phyloP scores from a whole-genome alignment of 345 rosid genomes.

The Linum lewisii region DNA sequence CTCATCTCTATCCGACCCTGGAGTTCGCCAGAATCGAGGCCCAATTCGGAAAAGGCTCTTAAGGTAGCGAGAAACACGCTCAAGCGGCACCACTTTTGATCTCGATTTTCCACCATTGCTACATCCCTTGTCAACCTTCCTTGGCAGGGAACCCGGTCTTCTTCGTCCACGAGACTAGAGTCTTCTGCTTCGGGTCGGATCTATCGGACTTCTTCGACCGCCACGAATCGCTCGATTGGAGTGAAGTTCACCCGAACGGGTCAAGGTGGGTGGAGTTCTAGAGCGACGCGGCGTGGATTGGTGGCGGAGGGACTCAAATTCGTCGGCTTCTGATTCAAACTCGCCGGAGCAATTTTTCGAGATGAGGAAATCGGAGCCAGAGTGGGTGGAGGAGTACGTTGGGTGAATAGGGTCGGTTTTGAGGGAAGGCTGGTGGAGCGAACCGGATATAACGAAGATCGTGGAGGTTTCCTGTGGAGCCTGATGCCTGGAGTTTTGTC shows the following conservation, averaged over 20 bases:
- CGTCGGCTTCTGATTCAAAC: conserved; percentile 37
- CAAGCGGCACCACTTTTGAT: conserved; percentile 79
- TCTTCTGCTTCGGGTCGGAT: conserved; percentile 91
- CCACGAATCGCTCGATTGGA: conserved; percentile 37
- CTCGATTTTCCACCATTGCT: conserved; percentile 86
- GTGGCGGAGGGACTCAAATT: conserved; percentile 59
- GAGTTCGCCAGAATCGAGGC: too few relatives aligned
- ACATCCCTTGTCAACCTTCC: conserved; percentile 80
- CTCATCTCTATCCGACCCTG: too few relatives aligned
- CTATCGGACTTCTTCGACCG: conserved; percentile 86
- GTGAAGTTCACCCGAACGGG: too few relatives aligned
- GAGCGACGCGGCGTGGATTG: conserved; percentile 84
- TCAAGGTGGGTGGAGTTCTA: conserved; percentile 98
- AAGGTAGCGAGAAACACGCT: conserved; percentile 79
- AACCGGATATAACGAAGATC: conserved; percentile 65
- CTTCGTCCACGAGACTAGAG: conserved; percentile 71
- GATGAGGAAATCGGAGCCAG: conserved; percentile 61
- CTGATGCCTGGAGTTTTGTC: too few relatives aligned
- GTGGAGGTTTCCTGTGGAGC: conserved; percentile 62
- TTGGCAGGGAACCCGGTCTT: conserved; percentile 96
- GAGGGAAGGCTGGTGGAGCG: conserved; percentile 84
- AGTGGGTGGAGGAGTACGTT: conserved; percentile 79
- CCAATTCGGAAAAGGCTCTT: conserved; percentile 75
- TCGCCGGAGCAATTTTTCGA: conserved; percentile 69
- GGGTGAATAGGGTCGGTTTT: conserved; percentile 69